phyloP scores from a whole-genome alignment of 768 basidiomycete genomes.

The Lactifluus subvellereus region DNA sequence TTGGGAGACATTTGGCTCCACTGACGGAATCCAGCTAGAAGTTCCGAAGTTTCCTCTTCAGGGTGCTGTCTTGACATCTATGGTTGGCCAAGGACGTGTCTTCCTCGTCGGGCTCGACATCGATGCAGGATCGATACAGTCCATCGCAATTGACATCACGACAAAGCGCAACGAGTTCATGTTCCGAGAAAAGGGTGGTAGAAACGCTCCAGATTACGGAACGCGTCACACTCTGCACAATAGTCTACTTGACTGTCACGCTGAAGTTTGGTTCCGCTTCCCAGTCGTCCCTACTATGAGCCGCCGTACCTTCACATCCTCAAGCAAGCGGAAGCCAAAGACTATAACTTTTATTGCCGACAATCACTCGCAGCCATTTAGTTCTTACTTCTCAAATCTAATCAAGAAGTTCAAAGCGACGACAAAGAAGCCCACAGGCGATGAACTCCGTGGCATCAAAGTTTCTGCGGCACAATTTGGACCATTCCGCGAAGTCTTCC shows the following conservation, averaged over 20 bases:
- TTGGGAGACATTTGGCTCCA: slow-evolving; percentile 51
- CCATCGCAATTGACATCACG: slow-evolving; percentile 47
- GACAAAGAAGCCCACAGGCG: no score
- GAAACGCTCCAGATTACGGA: slow-evolving; percentile 18
- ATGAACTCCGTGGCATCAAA: no score
- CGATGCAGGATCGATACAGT: slow-evolving; percentile 32
- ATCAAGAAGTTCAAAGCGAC: no score
- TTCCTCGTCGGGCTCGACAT: slow-evolving; percentile 41
- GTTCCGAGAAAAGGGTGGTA: slow-evolving; percentile 42
- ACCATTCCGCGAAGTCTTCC: no score
- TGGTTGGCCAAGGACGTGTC: slow-evolving; percentile 37
- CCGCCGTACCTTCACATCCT: slow-evolving; percentile 14
- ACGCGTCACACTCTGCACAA: slow-evolving; percentile 37
- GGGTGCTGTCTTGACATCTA: slow-evolving; percentile 38
- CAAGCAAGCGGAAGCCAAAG: slow-evolving; percentile 29
- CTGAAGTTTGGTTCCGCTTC: slow-evolving; percentile 12
- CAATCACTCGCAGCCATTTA: no score
- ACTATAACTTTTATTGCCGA: slow-evolving; percentile 44
- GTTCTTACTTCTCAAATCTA: no score
- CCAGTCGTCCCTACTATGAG: slow-evolving; percentile 16
- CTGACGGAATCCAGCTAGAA: slow-evolving; percentile 38
- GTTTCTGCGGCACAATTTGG: no score
- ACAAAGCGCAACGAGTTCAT: slow-evolving; percentile 50
- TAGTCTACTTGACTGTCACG: slow-evolving; percentile 11
- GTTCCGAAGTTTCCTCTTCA: slow-evolving; percentile 28